These are phyloP conservation scores for Lizonia empirigonia DNA, from an alignment of 2,329 filamentous ascomycete genomes.

Conservation along the genomic window DNA sequence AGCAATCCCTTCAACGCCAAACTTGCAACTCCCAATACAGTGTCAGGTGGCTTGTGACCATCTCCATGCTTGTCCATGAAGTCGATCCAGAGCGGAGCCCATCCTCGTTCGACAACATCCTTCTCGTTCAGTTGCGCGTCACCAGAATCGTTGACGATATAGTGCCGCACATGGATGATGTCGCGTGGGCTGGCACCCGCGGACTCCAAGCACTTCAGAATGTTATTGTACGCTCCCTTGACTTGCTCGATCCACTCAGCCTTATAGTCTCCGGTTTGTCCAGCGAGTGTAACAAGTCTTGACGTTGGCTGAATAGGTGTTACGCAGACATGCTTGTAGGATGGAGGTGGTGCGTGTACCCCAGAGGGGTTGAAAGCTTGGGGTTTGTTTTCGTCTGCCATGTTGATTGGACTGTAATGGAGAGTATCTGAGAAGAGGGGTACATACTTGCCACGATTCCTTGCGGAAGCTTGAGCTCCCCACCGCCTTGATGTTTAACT, in stretches of 20 bases:
- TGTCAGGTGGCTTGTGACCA: constrained; percentile 46
- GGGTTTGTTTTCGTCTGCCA: constrained; percentile 32
- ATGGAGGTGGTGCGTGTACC: constrained; percentile 35
- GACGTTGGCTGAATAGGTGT: constrained; percentile 39
- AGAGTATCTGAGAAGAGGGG: constrained; percentile 1
- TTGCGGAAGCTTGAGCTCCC: background rate
- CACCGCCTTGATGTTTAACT: constrained; percentile 8
- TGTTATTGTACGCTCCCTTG: constrained; percentile 36
- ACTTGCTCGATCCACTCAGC: constrained; percentile 34
- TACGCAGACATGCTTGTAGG: constrained; percentile 40
- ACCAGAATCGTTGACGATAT: constrained; percentile 45
- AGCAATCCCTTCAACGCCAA: constrained; percentile 38
- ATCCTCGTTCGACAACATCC: constrained; percentile 38
- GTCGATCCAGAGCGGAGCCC: constrained; percentile 43
- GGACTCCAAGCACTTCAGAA: constrained; percentile 34
- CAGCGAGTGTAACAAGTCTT: constrained; percentile 42
- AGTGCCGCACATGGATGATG: constrained; percentile 44
- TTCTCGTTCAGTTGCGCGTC: constrained; percentile 27
- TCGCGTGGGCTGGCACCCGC: constrained; percentile 43
- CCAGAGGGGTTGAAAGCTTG: constrained; percentile 37
- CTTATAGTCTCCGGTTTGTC: constrained; percentile 35
- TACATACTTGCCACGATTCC: constrained; percentile 6
- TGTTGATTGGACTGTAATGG: background rate
- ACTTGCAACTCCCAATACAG: constrained; percentile 44
- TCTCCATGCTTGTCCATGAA: constrained; percentile 43